phyloP scores from a whole-genome alignment of 192 early-diverging fungal species.

The Coemansia sp. region DNA sequence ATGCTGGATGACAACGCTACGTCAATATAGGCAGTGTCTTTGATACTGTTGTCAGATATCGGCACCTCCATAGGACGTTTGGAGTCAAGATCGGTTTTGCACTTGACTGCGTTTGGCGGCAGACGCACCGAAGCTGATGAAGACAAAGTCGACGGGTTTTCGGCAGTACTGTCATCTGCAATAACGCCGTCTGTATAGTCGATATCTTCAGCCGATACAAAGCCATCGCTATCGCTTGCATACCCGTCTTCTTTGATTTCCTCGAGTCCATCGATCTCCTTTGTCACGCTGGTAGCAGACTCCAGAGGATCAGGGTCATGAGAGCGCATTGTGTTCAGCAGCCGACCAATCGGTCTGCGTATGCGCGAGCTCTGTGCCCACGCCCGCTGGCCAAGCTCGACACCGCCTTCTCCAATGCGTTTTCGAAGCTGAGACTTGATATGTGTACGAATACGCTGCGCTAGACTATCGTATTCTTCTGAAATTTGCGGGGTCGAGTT shows the following conservation, averaged over 20 bases:
- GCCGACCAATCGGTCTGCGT: constrained; percentile 37
- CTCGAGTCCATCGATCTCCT: constrained; percentile 32
- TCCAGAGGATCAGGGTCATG: not conserved
- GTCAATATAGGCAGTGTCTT: constrained; percentile 37
- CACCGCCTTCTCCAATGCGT: constrained; percentile 18
- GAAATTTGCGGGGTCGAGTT: not conserved
- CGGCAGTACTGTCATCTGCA: not conserved
- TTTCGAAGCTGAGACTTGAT: constrained; percentile 32
- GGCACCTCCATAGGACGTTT: not conserved
- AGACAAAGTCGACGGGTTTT: constrained; percentile 1
- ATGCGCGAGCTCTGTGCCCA: constrained; percentile 38
- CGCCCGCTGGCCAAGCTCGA: constrained; percentile 13
- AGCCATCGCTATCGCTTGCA: constrained; percentile 48
- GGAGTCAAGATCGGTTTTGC: not conserved
- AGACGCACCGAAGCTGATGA: constrained; percentile 20
- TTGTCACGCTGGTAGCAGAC: not conserved
- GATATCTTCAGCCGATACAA: constrained; percentile 48
- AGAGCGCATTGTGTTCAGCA: constrained; percentile 31
- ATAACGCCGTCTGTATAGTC: constrained; percentile 10
- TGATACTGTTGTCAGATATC: constrained; percentile 1
- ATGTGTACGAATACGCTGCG: constrained; percentile 35
- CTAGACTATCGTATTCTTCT: constrained; percentile 15
- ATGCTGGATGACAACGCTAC: constrained; percentile 41
- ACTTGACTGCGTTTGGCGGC: constrained; percentile 29
- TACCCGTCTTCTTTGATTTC: constrained; percentile 28